Evolutionary conservation across 805 yeast genomes (phyloP), one percentile per base, ranked within the genome.

Genomic region (Pichia thaimueangensis): DNA sequence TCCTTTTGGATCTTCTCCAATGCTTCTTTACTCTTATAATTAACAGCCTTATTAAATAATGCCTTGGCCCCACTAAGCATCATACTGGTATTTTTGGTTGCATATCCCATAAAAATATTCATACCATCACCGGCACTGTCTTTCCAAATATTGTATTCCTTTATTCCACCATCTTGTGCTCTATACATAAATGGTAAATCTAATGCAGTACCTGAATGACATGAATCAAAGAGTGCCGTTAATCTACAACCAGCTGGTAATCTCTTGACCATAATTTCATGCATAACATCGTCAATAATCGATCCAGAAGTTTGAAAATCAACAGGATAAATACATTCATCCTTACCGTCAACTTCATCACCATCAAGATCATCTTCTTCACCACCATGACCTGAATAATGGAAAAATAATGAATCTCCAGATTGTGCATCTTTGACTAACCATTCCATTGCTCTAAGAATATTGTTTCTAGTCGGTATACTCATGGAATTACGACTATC

Each of bases 371-470:
- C 95, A 36, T 67, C 62, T 5, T 78, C 75, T 55, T 79, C 83
- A 2, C 93, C 87, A 24, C 95, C 95, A 57, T 86, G 95, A 7
- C 95, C 93, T 0, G 93, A 82, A 57, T 81, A 86, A 59, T 86
- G 95, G 70, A 86, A 77, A 52, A 86, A 80, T 38, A 86, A 61
- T 8, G 87, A 75, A 62, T 86, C 95, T 52, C 86, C 84, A 13
- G 93, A 81, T 50, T 65, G 68, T 0, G 94, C 93, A 47, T 70
- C 82, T 17, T 66, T 67, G 17, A 82, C 89, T 19, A 86, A 70
- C 95, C 95, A 86, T 43, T 73, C 78, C 84, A 84, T 82, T 3
- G 88, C 95, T 33, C 80, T 69, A 17, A 84, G 56, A 58, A 86
- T 86, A 58, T 86, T 86, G 5, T 69, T 76, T 42, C 74, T 67